These are phyloP conservation scores for Monilinia laxa DNA, from an alignment of 2,329 filamentous ascomycete genomes.

Conservation along the genomic window DNA sequence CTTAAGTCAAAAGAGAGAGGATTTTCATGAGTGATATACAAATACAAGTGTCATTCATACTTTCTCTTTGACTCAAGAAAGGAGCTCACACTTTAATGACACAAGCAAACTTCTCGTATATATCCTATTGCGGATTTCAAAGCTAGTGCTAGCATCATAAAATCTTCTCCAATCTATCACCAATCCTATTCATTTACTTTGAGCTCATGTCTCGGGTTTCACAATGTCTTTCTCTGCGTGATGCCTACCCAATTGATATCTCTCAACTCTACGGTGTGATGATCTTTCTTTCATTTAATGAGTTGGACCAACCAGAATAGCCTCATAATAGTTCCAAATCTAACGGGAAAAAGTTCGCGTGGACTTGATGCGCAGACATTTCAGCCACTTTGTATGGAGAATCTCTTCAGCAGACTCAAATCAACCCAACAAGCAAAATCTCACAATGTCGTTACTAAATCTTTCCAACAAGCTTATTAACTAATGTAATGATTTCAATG, in stretches of 20 bases:
- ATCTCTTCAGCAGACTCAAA: too few relatives aligned
- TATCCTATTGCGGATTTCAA: background rate
- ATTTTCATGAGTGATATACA: too few relatives aligned
- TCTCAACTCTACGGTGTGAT: background rate
- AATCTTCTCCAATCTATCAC: background rate
- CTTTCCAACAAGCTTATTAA: conserved; percentile 44
- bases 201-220: background rate
- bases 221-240: background rate
- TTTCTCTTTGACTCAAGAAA: background rate
- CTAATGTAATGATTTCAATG: conserved; percentile 45
- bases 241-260: background rate
- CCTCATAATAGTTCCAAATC: too few relatives aligned
- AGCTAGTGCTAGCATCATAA: background rate
- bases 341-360: too few relatives aligned
- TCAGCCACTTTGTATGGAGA: background rate
- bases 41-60: too few relatives aligned
- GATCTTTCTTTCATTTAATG: background rate
- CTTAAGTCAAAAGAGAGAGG: too few relatives aligned
- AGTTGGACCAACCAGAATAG: background rate
- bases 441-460: conserved; percentile 19
- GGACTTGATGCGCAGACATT: background rate
- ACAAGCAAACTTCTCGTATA: background rate
- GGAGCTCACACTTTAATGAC: background rate
- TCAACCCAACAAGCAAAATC: background rate
- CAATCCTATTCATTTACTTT: background rate